phyloP scores from a whole-genome alignment of 2,329 filamentous ascomycete genomes.

The Alternaria metachromatica region DNA sequence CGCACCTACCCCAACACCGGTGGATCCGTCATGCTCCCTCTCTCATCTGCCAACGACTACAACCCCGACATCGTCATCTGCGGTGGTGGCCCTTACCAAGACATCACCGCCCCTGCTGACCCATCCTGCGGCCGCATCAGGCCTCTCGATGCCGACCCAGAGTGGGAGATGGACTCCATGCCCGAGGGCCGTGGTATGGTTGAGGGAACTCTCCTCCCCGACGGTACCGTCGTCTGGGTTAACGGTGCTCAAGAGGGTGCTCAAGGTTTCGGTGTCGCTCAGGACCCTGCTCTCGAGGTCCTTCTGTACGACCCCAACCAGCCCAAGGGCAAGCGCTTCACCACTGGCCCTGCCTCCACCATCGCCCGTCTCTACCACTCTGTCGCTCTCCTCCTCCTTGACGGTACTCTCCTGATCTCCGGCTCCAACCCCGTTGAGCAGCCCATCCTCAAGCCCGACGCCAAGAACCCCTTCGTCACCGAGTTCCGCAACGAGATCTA shows the following conservation, averaged over 20 bases:
- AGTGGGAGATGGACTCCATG: conserved; percentile 66
- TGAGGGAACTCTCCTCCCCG: conserved; percentile 64
- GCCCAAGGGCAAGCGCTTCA: conserved; percentile 59
- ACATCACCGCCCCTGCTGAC: conserved; percentile 65
- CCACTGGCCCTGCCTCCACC: conserved; percentile 52
- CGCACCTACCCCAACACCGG: conserved; percentile 68
- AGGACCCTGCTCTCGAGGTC: conserved; percentile 61
- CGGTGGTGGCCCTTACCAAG: conserved; percentile 66
- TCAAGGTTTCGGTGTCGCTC: conserved; percentile 66
- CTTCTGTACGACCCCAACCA: conserved; percentile 65
- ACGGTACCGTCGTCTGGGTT: conserved; percentile 68
- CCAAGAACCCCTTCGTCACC: conserved; percentile 60
- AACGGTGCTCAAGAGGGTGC: conserved; percentile 65
- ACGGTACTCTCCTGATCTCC: conserved; percentile 65
- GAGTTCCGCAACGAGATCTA: conserved; percentile 69
- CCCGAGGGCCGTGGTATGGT: conserved; percentile 66
- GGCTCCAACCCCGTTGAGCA: conserved; percentile 68
- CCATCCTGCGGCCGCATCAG: conserved; percentile 64
- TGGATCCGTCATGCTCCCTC: conserved; percentile 63
- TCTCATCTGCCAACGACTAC: conserved; percentile 61
- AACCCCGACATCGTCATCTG: conserved; percentile 63
- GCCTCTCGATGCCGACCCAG: conserved; percentile 57
- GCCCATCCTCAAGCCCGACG: conserved; percentile 57
- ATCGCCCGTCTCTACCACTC: conserved; percentile 65
- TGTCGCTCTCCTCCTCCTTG: conserved; percentile 64